phyloP scores from a whole-genome alignment of 176 grass and related monocot genomes.

The Zoysia pacifica region DNA sequence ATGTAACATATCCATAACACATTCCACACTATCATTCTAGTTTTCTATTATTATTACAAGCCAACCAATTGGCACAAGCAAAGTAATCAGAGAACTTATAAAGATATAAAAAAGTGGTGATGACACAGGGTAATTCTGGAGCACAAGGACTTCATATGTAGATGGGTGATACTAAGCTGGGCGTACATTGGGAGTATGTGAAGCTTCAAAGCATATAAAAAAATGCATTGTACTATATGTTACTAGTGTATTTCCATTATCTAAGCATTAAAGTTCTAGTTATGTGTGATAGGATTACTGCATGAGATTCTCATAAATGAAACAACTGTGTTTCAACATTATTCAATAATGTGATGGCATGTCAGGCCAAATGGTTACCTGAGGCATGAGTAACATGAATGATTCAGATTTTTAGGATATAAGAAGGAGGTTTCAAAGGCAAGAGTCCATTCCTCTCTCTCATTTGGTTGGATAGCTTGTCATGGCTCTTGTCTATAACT shows the following conservation, averaged over 20 bases:
- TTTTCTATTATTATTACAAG: background rate
- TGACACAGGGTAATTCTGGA: background rate
- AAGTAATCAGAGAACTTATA: conserved; percentile 7
- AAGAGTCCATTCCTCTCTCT: background rate
- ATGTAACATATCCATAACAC: no score
- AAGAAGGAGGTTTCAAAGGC: background rate
- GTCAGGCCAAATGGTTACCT: background rate
- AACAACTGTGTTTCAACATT: conserved; percentile 4
- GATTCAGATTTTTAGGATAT: background rate
- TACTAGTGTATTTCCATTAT: background rate
- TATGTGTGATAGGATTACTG: conserved; percentile 3
- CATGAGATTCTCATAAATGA: background rate
- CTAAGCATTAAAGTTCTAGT: background rate
- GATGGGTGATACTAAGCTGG: background rate
- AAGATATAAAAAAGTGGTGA: background rate
- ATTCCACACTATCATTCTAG: no score
- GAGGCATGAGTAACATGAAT: background rate
- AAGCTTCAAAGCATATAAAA: background rate
- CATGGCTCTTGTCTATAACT: conserved; percentile 16
- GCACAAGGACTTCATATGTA: conserved; percentile 14
- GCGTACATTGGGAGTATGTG: background rate
- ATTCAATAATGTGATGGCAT: background rate
- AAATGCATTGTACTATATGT: background rate
- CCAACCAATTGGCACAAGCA: background rate
- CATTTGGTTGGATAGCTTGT: conserved; percentile 7